A percentile compares a stretch with the other conserved stretches of the same genome.
Conservation (phyloP, 257 asterid genomes). For the Nicotiana sylvestris region DNA sequence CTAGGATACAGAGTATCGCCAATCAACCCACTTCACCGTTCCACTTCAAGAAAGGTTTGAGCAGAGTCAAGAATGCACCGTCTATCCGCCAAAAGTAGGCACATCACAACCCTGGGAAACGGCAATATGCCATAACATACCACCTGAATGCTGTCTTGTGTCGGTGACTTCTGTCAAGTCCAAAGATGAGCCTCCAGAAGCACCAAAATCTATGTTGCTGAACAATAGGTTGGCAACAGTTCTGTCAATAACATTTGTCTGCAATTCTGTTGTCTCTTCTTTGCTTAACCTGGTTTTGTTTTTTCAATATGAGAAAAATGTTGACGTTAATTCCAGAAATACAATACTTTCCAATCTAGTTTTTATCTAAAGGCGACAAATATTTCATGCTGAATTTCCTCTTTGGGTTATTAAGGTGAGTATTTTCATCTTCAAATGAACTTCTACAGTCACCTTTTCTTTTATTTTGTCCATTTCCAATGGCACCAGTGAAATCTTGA, state of each 20-base stretch:
- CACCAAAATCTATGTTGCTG: constrained; percentile 16
- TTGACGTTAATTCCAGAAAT: not conserved
- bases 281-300: not conserved
- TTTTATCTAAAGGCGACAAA: not conserved
- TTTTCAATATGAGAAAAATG: not conserved
- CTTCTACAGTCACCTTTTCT: no score
- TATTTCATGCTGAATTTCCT: not conserved
- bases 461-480: not conserved
- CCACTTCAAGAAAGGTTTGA: not conserved
- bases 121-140: not conserved
- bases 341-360: not conserved
- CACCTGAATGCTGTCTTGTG: not conserved
- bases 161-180: constrained; percentile 7
- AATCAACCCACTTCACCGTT: not conserved
- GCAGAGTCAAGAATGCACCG: not conserved
- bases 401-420: not conserved
- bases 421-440: not conserved
- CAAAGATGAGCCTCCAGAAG: constrained; percentile 18
- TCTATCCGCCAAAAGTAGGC: not conserved
- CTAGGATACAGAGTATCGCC: not conserved
- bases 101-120: not conserved
- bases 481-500: not conserved
- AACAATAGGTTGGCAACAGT: constrained; percentile 47
- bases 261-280: constrained; percentile 8
- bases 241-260: constrained; percentile 36